phyloP scores from a whole-genome alignment of 2,329 filamentous ascomycete genomes.

The Trichoderma brevicompactum region DNA sequence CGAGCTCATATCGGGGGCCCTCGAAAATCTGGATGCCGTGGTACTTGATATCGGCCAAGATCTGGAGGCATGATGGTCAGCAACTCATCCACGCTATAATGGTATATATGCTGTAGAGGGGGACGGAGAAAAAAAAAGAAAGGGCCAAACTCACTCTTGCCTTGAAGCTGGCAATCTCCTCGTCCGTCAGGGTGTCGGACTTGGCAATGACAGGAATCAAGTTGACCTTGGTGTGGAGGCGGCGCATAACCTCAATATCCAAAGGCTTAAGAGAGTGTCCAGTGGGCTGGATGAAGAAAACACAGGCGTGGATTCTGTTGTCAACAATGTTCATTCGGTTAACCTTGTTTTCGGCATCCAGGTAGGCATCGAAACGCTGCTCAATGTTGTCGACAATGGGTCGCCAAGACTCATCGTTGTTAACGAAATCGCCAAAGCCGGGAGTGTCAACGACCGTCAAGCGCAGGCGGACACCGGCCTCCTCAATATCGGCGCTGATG shows the following conservation, averaged over 20 bases:
- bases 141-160: conserved; percentile 73
- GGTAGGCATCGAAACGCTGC: conserved; percentile 96
- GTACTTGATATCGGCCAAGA: conserved; percentile 93
- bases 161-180: conserved; percentile 95
- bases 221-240: conserved; percentile 99
- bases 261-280: conserved; percentile 98
- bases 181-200: conserved; percentile 95
- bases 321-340: conserved; percentile 99
- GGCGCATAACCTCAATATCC: conserved; percentile 99
- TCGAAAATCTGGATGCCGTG: conserved; percentile 99
- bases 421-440: conserved; percentile 98
- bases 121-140: neutral
- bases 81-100: neutral
- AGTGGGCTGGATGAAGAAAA: conserved; percentile 99
- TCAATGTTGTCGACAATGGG: conserved; percentile 99
- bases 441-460: conserved; percentile 97
- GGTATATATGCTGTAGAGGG: neutral
- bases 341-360: conserved; percentile 99
- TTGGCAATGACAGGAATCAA: conserved; percentile 99
- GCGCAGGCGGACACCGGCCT: conserved; percentile 94
- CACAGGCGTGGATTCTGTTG: conserved; percentile 97
- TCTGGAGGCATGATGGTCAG: conserved; percentile 57
- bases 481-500: conserved; percentile 95
- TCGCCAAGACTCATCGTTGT: conserved; percentile 99
- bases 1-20: conserved; percentile 95